A percentile compares a stretch with the other conserved stretches of the same genome.
Evolutionary conservation across 257 asterid species (phyloP).

Genomic region (Nicotiana obtusifolia): DNA sequence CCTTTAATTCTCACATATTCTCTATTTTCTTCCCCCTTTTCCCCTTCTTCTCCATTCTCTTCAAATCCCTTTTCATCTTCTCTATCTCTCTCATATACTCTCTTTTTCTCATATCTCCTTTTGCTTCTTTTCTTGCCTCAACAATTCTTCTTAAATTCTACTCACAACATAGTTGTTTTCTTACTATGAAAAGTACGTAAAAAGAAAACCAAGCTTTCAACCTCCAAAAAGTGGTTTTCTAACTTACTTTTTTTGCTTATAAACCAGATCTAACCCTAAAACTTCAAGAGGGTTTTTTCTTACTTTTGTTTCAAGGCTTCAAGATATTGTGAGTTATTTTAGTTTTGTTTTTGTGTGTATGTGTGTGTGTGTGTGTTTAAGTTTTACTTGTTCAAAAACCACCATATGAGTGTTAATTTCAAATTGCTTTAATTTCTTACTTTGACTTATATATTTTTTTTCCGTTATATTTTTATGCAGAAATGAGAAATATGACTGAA

Average conservation of each 20-base stretch:
- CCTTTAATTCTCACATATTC: conserved; percentile 25
- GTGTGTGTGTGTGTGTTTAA: not conserved
- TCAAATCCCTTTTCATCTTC: not conserved
- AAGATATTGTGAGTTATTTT: not conserved
- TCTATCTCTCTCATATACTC: not conserved
- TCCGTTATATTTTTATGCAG: conserved; percentile 1
- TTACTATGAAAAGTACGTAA: not conserved
- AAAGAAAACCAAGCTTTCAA: not conserved
- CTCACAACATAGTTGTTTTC: conserved; percentile 44
- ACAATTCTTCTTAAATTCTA: conserved; percentile 56
- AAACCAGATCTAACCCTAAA: conserved; percentile 8
- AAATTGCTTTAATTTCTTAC: not conserved
- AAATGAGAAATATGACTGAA: not conserved
- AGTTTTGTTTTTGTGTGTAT: not conserved
- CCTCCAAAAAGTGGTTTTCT: not conserved
- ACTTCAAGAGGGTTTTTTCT: not conserved
- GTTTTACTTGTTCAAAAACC: not conserved
- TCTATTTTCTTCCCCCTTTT: not conserved
- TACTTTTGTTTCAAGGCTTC: not conserved
- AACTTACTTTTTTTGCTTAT: not conserved
- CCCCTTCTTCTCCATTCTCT: conserved; percentile 9
- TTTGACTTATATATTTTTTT: not conserved
- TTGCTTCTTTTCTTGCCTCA: conserved; percentile 10
- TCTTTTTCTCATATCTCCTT: not conserved
- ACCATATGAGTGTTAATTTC: not conserved